phyloP scores from a whole-genome alignment of 352 stramenopile species.

The Phytopythium aichiense region DNA sequence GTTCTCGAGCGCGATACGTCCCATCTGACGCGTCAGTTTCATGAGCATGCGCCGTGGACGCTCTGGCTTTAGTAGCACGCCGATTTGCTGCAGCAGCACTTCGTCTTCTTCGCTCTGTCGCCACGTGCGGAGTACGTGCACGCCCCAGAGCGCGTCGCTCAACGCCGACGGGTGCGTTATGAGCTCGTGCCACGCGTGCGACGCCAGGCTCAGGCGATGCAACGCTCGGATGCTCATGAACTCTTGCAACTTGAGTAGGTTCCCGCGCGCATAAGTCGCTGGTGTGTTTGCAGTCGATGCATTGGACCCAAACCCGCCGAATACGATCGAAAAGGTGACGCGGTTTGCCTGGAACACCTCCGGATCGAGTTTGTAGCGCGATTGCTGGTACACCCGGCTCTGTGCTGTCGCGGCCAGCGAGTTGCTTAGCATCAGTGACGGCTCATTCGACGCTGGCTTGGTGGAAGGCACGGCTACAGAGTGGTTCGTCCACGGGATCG shows the following conservation, averaged over 20 bases:
- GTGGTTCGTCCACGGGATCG: conserved; percentile 7
- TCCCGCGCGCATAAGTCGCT: conserved; percentile 17
- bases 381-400: conserved; percentile 32
- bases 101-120: conserved; percentile 29
- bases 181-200: conserved; percentile 38
- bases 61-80: conserved; percentile 35
- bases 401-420: conserved; percentile 10
- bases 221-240: conserved; percentile 38
- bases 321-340: conserved; percentile 28
- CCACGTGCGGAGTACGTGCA: conserved; percentile 45
- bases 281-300: background rate
- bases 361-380: conserved; percentile 41
- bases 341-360: conserved; percentile 29
- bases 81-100: conserved; percentile 30
- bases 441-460: background rate
- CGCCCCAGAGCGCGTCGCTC: conserved; percentile 41
- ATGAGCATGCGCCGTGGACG: conserved; percentile 42
- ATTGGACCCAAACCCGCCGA: conserved; percentile 10
- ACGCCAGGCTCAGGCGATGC: conserved; percentile 44
- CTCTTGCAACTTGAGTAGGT: conserved; percentile 40
- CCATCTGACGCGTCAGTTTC: conserved; percentile 44
- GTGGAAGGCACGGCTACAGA: background rate
- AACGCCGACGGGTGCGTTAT: conserved; percentile 30
- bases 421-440: conserved; percentile 13
- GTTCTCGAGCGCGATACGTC: conserved; percentile 39